These are phyloP conservation scores for Macroventuria anomochaeta DNA, from an alignment of 2,329 filamentous ascomycete genomes.

Conservation along the genomic window DNA sequence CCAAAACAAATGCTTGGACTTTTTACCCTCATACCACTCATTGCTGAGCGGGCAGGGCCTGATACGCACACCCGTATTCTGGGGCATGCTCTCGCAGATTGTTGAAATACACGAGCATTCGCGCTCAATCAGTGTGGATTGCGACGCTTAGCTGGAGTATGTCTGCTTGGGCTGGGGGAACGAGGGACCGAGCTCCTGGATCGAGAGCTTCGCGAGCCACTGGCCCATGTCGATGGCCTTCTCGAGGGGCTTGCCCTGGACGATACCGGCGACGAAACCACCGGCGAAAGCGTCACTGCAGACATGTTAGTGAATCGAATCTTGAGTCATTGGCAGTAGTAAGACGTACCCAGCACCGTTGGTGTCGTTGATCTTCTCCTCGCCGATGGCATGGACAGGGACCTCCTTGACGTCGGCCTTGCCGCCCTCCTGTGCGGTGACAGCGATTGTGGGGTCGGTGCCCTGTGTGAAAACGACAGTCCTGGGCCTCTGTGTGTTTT, in stretches of 20 bases:
- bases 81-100: constrained; percentile 42
- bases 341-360: constrained; percentile 78
- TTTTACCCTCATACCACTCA: neutral
- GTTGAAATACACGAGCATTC: constrained; percentile 50
- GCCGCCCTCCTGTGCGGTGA: constrained; percentile 70
- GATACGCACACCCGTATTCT: constrained; percentile 7
- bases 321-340: neutral
- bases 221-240: constrained; percentile 88
- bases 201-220: constrained; percentile 93
- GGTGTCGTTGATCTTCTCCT: constrained; percentile 87
- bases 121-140: constrained; percentile 33
- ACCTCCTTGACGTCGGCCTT: constrained; percentile 73
- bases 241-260: constrained; percentile 81
- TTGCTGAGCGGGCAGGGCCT: constrained; percentile 6
- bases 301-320: constrained; percentile 9
- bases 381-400: constrained; percentile 79
- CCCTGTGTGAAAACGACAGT: constrained; percentile 94
- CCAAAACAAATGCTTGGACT: constrained; percentile 17
- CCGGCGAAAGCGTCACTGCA: constrained; percentile 90
- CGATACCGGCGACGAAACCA: constrained; percentile 87
- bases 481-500: constrained; percentile 82
- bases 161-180: constrained; percentile 58
- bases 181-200: constrained; percentile 94
- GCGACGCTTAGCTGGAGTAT: constrained; percentile 45
- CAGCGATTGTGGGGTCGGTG: constrained; percentile 87